phyloP scores from a whole-genome alignment of 1,284 basidiomycete genomes.

The Naganishia sp. region DNA sequence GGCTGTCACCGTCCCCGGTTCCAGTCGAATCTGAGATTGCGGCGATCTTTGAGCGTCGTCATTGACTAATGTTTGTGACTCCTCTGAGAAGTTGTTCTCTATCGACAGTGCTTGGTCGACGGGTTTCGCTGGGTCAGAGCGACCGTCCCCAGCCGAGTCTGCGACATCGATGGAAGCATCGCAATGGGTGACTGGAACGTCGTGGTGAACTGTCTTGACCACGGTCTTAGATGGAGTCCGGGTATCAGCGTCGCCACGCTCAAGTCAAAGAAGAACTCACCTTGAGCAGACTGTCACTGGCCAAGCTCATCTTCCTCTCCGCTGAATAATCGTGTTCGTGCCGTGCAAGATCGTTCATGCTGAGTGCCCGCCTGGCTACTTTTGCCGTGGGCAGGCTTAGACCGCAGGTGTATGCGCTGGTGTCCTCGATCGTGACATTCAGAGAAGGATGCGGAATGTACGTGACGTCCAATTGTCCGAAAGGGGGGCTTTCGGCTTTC shows the following conservation, averaged over 20 bases:
- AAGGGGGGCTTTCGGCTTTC: not conserved
- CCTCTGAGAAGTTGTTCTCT: not conserved
- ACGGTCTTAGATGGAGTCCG: no score
- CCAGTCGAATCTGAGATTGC: not conserved
- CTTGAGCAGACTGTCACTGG: no score
- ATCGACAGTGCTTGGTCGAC: not conserved
- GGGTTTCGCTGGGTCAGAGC: no score
- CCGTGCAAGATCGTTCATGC: slow-evolving; percentile 7
- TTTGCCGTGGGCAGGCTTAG: not conserved
- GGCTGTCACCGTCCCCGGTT: slow-evolving; percentile 4
- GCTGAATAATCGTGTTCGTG: not conserved
- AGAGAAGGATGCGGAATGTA: not conserved
- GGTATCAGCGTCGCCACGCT: no score
- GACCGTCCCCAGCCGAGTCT: no score
- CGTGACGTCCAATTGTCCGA: not conserved
- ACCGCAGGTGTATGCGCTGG: not conserved
- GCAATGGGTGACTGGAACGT: not conserved
- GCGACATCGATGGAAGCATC: no score
- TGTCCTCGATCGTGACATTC: not conserved
- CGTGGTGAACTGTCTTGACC: not conserved
- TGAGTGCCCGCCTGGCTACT: slow-evolving; percentile 10
- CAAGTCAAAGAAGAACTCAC: no score
- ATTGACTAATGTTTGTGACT: not conserved
- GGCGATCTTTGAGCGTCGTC: not conserved
- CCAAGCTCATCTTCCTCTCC: no score